A percentile compares a stretch with the other conserved stretches of the same genome.
Evolutionary conservation across 495 filamentous ascomycete species (phyloP).

Genomic region (Stereocaulon alpinum): DNA sequence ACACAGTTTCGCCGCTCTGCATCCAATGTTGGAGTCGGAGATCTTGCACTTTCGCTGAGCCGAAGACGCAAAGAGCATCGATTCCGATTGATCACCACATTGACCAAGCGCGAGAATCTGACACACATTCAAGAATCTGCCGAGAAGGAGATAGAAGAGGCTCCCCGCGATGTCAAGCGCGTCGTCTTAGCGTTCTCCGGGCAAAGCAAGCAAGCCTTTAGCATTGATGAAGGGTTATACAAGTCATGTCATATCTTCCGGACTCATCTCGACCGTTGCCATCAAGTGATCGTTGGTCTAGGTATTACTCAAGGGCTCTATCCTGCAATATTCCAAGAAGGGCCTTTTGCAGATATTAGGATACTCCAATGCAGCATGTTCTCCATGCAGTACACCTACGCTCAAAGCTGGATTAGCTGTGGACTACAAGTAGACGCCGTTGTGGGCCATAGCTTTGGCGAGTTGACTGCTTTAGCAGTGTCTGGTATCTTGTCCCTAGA

Average conservation of each 20-base stretch:
- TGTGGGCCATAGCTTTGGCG: constrained; percentile 44
- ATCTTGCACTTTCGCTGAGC: neutral
- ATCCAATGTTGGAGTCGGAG: neutral
- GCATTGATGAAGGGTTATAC: constrained; percentile 25
- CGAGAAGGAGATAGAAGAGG: neutral
- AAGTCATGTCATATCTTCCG: constrained; percentile 24
- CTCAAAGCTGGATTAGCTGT: constrained; percentile 37
- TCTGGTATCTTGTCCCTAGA: constrained; percentile 29
- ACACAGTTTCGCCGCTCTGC: neutral
- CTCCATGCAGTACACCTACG: constrained; percentile 40
- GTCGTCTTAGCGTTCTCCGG: constrained; percentile 16
- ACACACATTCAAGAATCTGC: neutral
- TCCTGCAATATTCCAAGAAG: constrained; percentile 37
- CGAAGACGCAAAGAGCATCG: neutral
- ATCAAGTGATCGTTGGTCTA: neutral
- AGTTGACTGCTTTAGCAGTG: constrained; percentile 35
- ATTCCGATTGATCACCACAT: neutral
- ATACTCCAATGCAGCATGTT: constrained; percentile 37
- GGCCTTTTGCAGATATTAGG: constrained; percentile 31
- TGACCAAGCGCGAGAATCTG: neutral
- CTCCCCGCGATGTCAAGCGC: neutral
- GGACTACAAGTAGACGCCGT: constrained; percentile 31
- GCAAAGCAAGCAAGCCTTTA: constrained; percentile 22
- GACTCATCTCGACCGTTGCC: constrained; percentile 25
- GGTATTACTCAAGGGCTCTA: constrained; percentile 23